Base-by-base conservation (phyloP, 179 eudicot genomes). In the Silene coronaria region DNA sequence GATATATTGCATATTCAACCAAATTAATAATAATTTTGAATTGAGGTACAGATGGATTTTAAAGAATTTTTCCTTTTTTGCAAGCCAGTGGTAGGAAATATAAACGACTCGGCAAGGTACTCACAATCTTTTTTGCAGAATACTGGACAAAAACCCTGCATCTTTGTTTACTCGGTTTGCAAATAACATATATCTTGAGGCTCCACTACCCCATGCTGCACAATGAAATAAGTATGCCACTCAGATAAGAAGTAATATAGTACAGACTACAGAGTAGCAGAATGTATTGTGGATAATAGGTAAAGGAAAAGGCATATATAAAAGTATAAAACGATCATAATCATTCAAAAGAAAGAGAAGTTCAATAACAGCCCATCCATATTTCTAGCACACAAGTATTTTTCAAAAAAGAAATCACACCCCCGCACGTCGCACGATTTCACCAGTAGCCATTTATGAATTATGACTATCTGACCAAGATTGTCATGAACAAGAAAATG, bases 121-220 rank as follows among this genome's bases (percentile, higher is more conserved):
- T 82, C 82, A 82, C 85, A 67, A 72, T 75, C 69, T 72, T 67
- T 76, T 76, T n/a, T 76, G 80, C 21, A 70, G 27, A 63, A 74
- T 2, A 51, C 30, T 46, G 32, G 78, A 65, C 34, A 30, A 46
- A 73, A 42, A 38, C 78, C 76, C 67, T 13, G 64, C 38, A 70
- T 74, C 74, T 73, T 65, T 72, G 32, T 59, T 58, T 24, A 70
- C 67, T 38, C 60, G 67, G 70, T 72, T 59, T 67, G 67, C 66
- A 21, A 34, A 75, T 71, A 78, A 59, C 22, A 71, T 53, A 68
- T 73, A 60, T 16, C 27, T 62, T 72, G 79, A 23, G 75, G 74
- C 61, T 60, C 74, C 71, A 16, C 64, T 21, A 34, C 70, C 14
- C 70, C 79, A 71, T 24, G 67, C 84, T 82, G 67, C 77, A 71